Evolutionary conservation across 148 eudicot genomes (phyloP).

Genomic region (Oxyria digyna): DNA sequence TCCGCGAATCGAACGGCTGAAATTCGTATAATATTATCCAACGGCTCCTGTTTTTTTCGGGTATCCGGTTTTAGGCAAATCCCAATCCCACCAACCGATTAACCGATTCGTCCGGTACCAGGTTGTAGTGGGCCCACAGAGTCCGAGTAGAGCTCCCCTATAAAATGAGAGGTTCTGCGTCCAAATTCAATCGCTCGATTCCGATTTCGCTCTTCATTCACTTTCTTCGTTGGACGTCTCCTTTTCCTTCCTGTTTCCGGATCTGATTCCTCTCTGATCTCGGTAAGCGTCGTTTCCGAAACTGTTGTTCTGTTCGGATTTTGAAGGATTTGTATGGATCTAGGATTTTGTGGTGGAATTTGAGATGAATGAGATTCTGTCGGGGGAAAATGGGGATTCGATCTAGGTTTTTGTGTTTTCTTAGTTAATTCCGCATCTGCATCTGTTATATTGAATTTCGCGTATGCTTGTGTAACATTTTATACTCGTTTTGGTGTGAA

Average conservation of each 20-base stretch:
- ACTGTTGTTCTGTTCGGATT: neutral
- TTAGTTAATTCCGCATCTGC: no score
- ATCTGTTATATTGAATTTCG: no score
- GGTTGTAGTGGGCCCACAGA: neutral
- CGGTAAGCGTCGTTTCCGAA: conserved; percentile 4
- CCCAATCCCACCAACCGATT: neutral
- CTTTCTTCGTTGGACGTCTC: neutral
- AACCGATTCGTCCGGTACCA: neutral
- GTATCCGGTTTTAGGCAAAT: neutral
- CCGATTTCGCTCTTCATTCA: neutral
- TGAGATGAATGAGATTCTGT: no score
- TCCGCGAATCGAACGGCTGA: neutral
- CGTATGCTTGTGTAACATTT: no score
- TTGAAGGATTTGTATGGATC: neutral
- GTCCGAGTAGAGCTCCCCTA: neutral
- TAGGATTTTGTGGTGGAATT: neutral
- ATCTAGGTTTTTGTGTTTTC: no score
- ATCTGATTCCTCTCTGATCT: neutral
- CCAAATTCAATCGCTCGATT: neutral
- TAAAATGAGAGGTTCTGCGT: neutral
- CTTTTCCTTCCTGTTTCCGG: neutral
- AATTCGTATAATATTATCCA: neutral
- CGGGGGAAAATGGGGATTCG: no score
- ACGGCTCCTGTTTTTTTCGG: neutral
- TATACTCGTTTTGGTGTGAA: no score